A percentile compares a stretch with the other conserved stretches of the same genome.
Conservation (phyloP, 192 early-diverging fungal species). For the Jimgerdemannia flammicorona region DNA sequence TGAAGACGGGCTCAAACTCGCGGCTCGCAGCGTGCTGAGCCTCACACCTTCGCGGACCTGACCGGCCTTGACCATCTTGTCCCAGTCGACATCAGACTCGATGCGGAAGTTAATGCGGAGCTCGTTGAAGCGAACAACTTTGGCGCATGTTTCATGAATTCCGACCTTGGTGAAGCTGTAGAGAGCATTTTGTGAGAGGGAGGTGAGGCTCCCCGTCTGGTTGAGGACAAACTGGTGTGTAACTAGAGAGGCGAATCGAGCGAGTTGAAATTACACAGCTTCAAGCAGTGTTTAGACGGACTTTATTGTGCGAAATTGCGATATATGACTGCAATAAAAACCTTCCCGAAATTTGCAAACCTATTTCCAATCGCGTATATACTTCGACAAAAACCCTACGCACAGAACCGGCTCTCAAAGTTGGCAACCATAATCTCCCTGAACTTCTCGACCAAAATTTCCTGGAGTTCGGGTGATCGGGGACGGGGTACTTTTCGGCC, state of each 20-base stretch:
- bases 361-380: too few species aligned
- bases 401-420: background rate
- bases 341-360: too few species aligned
- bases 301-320: too few species aligned
- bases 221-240: background rate
- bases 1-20: background rate
- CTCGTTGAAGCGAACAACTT: background rate
- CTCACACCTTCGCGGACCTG: background rate
- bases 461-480: background rate
- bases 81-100: background rate
- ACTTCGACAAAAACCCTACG: background rate
- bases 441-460: background rate
- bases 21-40: background rate
- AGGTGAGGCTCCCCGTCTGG: background rate
- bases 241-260: background rate
- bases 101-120: background rate
- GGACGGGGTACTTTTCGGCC: background rate
- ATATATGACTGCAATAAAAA: too few species aligned
- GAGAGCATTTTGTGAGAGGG: background rate
- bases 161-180: background rate
- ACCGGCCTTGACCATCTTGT: background rate
- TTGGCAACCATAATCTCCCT: background rate
- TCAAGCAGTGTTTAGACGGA: background rate
- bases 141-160: background rate
- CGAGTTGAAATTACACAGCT: background rate